A percentile compares a stretch with the other conserved stretches of the same genome.
phyloP scores from a whole-genome alignment of 345 rosid genomes.

The Crucihimalaya himalaica region DNA sequence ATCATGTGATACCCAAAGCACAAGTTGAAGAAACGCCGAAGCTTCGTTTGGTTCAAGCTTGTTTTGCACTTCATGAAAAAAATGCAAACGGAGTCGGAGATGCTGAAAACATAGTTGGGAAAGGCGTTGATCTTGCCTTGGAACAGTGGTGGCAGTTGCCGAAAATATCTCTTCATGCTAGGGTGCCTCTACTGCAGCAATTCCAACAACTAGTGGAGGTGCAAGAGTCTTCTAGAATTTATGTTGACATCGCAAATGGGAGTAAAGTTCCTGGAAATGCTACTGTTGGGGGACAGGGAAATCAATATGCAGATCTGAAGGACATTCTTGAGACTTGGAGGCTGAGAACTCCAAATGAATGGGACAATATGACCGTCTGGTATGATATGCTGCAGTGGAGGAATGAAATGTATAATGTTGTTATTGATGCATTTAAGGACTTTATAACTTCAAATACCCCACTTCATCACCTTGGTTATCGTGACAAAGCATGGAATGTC shows the following conservation, averaged over 20 bases:
- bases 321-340: conserved; percentile 99
- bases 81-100: conserved; percentile 75
- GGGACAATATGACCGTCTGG: conserved; percentile 97
- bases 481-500: conserved; percentile 98
- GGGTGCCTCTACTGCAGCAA: conserved; percentile 91
- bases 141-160: conserved; percentile 99
- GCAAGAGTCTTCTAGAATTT: conserved; percentile 88
- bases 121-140: conserved; percentile 93
- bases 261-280: conserved; percentile 63
- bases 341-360: conserved; percentile 89
- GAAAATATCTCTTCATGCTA: conserved; percentile 90
- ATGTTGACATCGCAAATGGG: conserved; percentile 83
- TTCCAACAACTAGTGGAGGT: conserved; percentile 97
- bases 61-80: conserved; percentile 86
- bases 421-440: conserved; percentile 93
- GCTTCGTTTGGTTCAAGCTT: conserved; percentile 86
- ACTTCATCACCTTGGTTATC: conserved; percentile 95
- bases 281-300: conserved; percentile 66
- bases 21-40: conserved; percentile 97
- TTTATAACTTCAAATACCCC: conserved; percentile 62
- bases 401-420: conserved; percentile 90
- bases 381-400: conserved; percentile 97
- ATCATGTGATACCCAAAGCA: conserved; percentile 91
- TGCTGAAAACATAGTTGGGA: conserved; percentile 82
- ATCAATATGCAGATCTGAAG: conserved; percentile 86